A percentile compares a stretch with the other conserved stretches of the same genome.
Evolutionary conservation across 2,329 filamentous ascomycete genomes (phyloP).

Genomic region (Epichloe sibirici): DNA sequence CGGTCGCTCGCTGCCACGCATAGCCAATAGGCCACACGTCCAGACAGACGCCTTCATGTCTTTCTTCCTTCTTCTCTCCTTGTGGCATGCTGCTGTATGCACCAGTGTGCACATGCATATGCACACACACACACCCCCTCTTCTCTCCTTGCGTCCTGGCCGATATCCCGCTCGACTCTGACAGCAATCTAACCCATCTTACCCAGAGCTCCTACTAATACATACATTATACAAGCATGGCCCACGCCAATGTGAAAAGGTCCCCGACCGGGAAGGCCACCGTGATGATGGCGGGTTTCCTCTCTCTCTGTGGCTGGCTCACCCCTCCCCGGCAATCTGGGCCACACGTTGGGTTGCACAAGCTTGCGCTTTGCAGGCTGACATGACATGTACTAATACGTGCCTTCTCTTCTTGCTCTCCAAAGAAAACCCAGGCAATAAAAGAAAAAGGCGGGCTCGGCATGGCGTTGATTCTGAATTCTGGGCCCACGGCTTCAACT

Average conservation of each 20-base stretch:
- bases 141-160: not conserved
- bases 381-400: not conserved
- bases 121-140: not conserved
- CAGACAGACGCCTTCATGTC: too few species aligned
- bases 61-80: too few species aligned
- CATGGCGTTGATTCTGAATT: conserved; percentile 2
- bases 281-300: not conserved
- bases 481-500: not conserved
- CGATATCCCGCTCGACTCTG: not conserved
- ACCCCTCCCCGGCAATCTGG: conserved; percentile 1
- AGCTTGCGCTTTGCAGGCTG: not conserved
- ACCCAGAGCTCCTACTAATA: too few species aligned
- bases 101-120: too few species aligned
- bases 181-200: not conserved
- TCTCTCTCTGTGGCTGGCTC: conserved; percentile 5
- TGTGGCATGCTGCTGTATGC: too few species aligned
- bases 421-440: not conserved
- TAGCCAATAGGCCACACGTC: too few species aligned
- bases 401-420: not conserved
- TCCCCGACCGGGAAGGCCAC: conserved; percentile 4
- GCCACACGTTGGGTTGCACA: conserved; percentile 1
- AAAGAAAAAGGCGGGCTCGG: not conserved
- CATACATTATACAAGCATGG: not conserved
- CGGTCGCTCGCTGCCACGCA: too few species aligned
- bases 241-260: not conserved